Conservation (phyloP, 768 basidiomycete species). For the Boletus rex-veris region DNA sequence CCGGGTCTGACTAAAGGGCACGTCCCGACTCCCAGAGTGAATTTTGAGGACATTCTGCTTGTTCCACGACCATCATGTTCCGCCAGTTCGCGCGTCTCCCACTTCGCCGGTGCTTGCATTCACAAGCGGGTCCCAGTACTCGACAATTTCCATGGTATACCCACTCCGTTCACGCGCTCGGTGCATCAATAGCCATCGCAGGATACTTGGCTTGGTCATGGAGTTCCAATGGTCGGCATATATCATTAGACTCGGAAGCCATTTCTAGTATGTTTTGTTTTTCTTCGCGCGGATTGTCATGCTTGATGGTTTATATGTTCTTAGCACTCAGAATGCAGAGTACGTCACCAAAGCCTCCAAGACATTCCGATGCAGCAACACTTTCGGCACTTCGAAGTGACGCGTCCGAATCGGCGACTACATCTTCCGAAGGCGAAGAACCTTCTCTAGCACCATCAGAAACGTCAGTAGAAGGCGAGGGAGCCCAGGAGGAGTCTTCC, state of each 20-base stretch:
- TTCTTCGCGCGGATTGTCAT: not conserved
- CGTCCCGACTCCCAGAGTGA: slow-evolving; percentile 8
- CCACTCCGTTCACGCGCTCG: slow-evolving; percentile 35
- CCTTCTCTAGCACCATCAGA: slow-evolving; percentile 8
- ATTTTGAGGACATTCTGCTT: slow-evolving; percentile 17
- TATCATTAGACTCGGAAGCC: slow-evolving; percentile 46
- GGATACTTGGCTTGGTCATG: slow-evolving; percentile 50
- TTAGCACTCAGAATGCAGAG: slow-evolving; percentile 20
- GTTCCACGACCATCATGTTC: slow-evolving; percentile 42
- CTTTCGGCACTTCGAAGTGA: slow-evolving; percentile 13
- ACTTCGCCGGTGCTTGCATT: slow-evolving; percentile 52
- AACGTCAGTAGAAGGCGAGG: slow-evolving; percentile 19
- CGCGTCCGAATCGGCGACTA: slow-evolving; percentile 14
- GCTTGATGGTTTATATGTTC: not conserved
- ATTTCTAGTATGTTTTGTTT: slow-evolving; percentile 23
- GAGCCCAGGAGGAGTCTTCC: slow-evolving; percentile 26
- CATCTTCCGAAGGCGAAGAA: slow-evolving; percentile 2
- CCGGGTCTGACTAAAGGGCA: slow-evolving; percentile 17
- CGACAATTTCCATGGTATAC: slow-evolving; percentile 24
- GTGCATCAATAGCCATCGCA: slow-evolving; percentile 43
- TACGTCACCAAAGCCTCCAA: slow-evolving; percentile 1
- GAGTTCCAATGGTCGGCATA: slow-evolving; percentile 38
- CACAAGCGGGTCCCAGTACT: slow-evolving; percentile 29
- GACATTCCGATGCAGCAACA: slow-evolving; percentile 18
- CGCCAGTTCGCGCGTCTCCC: slow-evolving; percentile 51